Percentiles rank a stretch among this genome's conserved stretches.
These are phyloP conservation scores for Xylaria polymorpha DNA, from an alignment of 2,329 filamentous ascomycete genomes.

Conservation along the genomic window DNA sequence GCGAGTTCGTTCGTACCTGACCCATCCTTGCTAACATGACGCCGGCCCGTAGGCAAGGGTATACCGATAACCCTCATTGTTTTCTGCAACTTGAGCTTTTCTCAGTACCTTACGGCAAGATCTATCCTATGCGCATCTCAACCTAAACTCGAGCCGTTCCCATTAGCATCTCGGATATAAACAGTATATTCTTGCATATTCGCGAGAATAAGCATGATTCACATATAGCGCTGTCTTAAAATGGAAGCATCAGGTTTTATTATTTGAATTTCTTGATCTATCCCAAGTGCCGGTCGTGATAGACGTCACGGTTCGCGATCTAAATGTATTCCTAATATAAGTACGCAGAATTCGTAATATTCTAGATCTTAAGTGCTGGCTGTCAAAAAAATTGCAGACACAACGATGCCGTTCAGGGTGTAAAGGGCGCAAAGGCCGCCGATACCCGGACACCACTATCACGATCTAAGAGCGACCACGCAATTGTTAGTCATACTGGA, in stretches of 20 bases:
- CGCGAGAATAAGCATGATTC: background rate
- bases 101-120: background rate
- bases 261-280: background rate
- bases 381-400: background rate
- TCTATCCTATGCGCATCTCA: background rate
- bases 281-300: background rate
- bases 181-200: background rate
- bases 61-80: background rate
- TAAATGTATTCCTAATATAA: background rate
- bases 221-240: background rate
- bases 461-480: conserved; percentile 15
- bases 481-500: conserved; percentile 32
- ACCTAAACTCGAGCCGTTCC: background rate
- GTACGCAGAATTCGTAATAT: background rate
- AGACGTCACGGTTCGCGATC: background rate
- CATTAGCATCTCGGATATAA: conserved; percentile 1
- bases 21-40: background rate
- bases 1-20: conserved; percentile 42
- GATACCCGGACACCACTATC: conserved; percentile 19
- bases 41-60: background rate
- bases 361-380: background rate
- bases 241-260: background rate
- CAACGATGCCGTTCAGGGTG: conserved; percentile 8
- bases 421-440: conserved; percentile 15
- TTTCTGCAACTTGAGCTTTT: background rate